Conservation (phyloP, 2,329 filamentous ascomycete genomes). For the Fusarium miscanthi region DNA sequence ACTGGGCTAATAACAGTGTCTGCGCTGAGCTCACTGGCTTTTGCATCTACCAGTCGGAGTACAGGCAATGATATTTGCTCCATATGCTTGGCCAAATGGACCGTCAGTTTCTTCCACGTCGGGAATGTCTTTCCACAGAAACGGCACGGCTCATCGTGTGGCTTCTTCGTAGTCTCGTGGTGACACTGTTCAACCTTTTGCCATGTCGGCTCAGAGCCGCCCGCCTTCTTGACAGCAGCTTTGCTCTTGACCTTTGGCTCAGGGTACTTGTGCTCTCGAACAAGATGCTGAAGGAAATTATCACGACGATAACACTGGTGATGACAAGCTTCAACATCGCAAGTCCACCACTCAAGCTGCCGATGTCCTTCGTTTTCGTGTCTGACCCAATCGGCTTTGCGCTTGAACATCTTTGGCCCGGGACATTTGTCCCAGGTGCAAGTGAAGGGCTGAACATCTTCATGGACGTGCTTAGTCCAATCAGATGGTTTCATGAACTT, state of each 20-base stretch:
- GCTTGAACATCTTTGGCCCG: conserved; percentile 91
- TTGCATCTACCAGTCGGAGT: conserved; percentile 66
- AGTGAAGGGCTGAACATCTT: conserved; percentile 92
- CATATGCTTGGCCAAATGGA: conserved; percentile 96
- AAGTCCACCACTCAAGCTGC: conserved; percentile 91
- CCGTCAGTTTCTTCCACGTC: conserved; percentile 92
- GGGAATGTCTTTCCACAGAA: conserved; percentile 86
- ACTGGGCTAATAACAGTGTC: conserved; percentile 77
- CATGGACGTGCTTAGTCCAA: conserved; percentile 96
- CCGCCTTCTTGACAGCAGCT: conserved; percentile 70
- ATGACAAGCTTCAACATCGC: conserved; percentile 81
- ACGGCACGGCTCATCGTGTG: conserved; percentile 82
- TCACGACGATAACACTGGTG: conserved; percentile 89
- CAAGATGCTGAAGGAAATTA: conserved; percentile 92
- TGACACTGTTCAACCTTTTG: conserved; percentile 82
- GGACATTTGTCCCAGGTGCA: conserved; percentile 88
- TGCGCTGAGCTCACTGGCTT: conserved; percentile 61
- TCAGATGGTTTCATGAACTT: conserved; percentile 92
- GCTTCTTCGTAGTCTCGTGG: conserved; percentile 71
- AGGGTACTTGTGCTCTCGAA: conserved; percentile 87
- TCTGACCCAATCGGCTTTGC: conserved; percentile 94
- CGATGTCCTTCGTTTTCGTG: conserved; percentile 94
- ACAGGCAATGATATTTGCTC: conserved; percentile 89
- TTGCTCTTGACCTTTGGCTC: conserved; percentile 86
- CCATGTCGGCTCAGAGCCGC: conserved; percentile 75